Evolutionary conservation across 202 grass and related monocot species (phyloP), one percentile per base, ranked within the genome.

Genomic region (Panicum hallii): DNA sequence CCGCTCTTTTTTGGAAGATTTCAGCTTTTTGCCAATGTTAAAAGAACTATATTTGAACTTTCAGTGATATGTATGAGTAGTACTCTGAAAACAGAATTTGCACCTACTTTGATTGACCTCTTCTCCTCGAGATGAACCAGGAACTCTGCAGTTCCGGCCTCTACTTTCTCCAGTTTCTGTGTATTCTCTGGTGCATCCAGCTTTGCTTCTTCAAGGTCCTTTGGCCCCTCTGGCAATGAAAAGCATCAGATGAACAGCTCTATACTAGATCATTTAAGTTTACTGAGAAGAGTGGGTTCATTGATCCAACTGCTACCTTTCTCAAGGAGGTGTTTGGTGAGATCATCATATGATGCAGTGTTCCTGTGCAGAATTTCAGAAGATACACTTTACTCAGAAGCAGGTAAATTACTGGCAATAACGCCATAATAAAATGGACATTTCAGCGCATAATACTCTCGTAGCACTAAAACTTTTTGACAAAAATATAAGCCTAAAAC

Each of bases 61-160:
- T 43, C 0, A 32, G 9, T 86, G 36, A 30, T 19, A 44, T 42
- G 55, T 1, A 8, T 54, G 13, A 19, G 14, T 56, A 19, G 9
- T 54, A 9, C 1, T 32, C 0, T 67, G 26, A 23, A 14, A 5
- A 13, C 7, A 4, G 20, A 38, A 26, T 15, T 38, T 41, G 17
- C 17, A 50, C 88, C 3, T 70, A 95, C 91, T 92, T 98, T 99
- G 16, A 99, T 99, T 14, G 97, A 99, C 54, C 97, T 88, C 38
- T 83, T 92, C 7, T 84, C 92, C 66, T 99, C 97, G 0, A 99
- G 58, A 19, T 94, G 20, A 23, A 94, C 73, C 1, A 99, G 91
- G 58, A 86, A 96, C 80, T 94, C 91, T 50, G 93, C 91, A 3
- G 97, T 99, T 58, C 97, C 97, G 67, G 86, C 88, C 83, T 94